A percentile compares a stretch with the other conserved stretches of the same genome.
phyloP scores from a whole-genome alignment of 1,284 basidiomycete genomes.

The Leccinum laetum region DNA sequence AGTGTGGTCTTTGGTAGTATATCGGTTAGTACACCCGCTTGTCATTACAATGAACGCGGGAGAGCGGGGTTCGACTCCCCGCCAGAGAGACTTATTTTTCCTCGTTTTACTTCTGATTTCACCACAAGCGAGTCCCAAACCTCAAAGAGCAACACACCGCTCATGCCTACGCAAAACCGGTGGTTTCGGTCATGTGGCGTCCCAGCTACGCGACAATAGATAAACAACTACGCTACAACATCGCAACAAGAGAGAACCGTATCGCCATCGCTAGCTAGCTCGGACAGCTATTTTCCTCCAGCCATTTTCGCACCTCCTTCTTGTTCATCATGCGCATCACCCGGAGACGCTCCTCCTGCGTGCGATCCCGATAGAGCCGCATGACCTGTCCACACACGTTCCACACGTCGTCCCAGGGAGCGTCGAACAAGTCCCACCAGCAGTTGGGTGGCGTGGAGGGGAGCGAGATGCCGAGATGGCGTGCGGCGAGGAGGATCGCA shows the following conservation, averaged over 20 bases:
- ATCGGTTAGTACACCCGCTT: slow-evolving; percentile 47
- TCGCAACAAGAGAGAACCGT: neutral
- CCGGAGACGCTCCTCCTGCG: slow-evolving; percentile 33
- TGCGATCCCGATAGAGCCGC: slow-evolving; percentile 66
- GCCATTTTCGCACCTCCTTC: slow-evolving; percentile 72
- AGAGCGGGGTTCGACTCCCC: slow-evolving; percentile 46
- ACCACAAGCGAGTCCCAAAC: neutral
- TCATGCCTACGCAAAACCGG: neutral
- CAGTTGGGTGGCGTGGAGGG: slow-evolving; percentile 65
- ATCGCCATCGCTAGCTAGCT: slow-evolving; percentile 13
- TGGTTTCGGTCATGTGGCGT: neutral
- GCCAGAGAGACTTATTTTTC: slow-evolving; percentile 37
- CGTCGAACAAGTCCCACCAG: slow-evolving; percentile 92
- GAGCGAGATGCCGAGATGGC: slow-evolving; percentile 69
- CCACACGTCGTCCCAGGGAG: slow-evolving; percentile 83
- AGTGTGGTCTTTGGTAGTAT: slow-evolving; percentile 41
- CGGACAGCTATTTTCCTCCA: slow-evolving; percentile 49
- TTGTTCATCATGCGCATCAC: slow-evolving; percentile 61
- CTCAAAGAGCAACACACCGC: neutral
- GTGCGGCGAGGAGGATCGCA: slow-evolving; percentile 75
- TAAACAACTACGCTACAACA: neutral
- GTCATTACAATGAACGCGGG: slow-evolving; percentile 35
- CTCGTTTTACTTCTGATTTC: neutral
- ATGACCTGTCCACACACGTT: slow-evolving; percentile 78
- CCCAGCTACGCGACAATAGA: neutral